Evolutionary conservation across 2,329 filamentous ascomycete species (phyloP), one percentile per base, ranked within the genome.

Genomic region (Didymella sp.): DNA sequence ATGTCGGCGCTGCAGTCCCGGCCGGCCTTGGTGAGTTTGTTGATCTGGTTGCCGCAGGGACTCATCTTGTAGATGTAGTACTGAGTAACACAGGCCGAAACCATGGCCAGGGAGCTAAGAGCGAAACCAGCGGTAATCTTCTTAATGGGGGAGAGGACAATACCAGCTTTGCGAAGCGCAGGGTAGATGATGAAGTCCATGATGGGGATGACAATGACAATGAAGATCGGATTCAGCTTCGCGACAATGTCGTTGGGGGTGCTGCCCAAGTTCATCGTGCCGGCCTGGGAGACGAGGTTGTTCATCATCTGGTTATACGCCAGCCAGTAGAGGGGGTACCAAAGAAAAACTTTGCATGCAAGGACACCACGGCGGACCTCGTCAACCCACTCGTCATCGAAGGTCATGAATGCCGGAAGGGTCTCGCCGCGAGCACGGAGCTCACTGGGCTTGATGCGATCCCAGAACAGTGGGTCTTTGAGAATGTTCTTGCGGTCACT

Each of bases 371-470:
- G 87, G 50, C 82, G 81, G 43, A 92, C 86, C 71, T 92, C 88
- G 52, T 92, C 89, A 6, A 92, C 89, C 88, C 89, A 92, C 56
- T 85, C 85, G 63, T 92, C 90, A 59, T 92, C 89, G 63, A 91
- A 92, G 0, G 87, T 90, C 88, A 92, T 92, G 89, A 89, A 91
- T 0, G 61, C 47, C 0, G 89, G 89, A 30, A 85, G 83, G 52
- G 81, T 69, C 0, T 76, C 74, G 5, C 82, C 77, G 40, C 58
- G 61, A 7, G 64, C 67, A 13, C 56, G 63, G 9, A 73, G 42
- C 9, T 55, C 51, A 43, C 62, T 88, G 3, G 89, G 89, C 76
- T 89, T 89, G 56, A 85, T 82, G 1, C 77, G 67, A 24, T 89
- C 83, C 85, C 88, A 91, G 75, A 89, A 82, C 7, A 43, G 56